A percentile compares a stretch with the other conserved stretches of the same genome.
phyloP scores from a whole-genome alignment of 495 filamentous ascomycete species.

The Annulohypoxylon maeteangense region DNA sequence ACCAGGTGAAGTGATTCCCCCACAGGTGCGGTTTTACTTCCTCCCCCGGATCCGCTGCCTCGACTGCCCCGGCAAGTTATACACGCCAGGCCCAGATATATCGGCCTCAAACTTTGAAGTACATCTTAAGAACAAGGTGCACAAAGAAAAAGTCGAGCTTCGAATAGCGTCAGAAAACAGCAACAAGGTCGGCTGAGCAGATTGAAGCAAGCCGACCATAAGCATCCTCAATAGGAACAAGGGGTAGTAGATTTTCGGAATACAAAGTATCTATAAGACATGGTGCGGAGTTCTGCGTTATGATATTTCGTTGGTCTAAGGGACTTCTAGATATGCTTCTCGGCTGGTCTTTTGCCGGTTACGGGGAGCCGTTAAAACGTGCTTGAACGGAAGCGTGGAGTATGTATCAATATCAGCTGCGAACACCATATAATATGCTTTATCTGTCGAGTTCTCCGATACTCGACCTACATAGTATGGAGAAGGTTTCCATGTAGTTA shows the following conservation, averaged over 20 bases:
- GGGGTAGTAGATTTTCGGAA: slow-evolving; percentile 9
- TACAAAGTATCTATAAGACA: slow-evolving; percentile 22
- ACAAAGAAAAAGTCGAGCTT: slow-evolving; percentile 74
- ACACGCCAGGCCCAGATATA: slow-evolving; percentile 84
- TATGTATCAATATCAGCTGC: slow-evolving; percentile 39
- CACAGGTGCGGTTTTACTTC: slow-evolving; percentile 74
- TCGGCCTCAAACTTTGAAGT: slow-evolving; percentile 91
- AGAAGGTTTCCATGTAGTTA: not conserved
- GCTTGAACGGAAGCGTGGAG: slow-evolving; percentile 36
- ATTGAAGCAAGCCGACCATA: slow-evolving; percentile 9
- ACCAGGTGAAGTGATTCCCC: slow-evolving; percentile 56
- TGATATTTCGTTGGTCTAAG: slow-evolving; percentile 8
- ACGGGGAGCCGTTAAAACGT: slow-evolving; percentile 29
- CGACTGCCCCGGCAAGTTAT: slow-evolving; percentile 93
- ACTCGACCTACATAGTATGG: slow-evolving; percentile 3
- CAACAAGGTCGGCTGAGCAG: slow-evolving; percentile 19
- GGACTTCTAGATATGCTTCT: slow-evolving; percentile 13
- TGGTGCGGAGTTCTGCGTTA: slow-evolving; percentile 29
- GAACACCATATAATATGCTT: slow-evolving; percentile 30
- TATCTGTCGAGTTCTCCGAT: slow-evolving; percentile 10
- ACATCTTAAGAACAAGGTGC: slow-evolving; percentile 82
- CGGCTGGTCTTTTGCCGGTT: not conserved
- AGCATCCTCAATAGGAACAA: not conserved
- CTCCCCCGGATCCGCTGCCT: slow-evolving; percentile 87
- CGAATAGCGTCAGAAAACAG: slow-evolving; percentile 31